A percentile compares a stretch with the other conserved stretches of the same genome.
phyloP scores from a whole-genome alignment of 257 asterid species.

The Nicotiana sylvestris region DNA sequence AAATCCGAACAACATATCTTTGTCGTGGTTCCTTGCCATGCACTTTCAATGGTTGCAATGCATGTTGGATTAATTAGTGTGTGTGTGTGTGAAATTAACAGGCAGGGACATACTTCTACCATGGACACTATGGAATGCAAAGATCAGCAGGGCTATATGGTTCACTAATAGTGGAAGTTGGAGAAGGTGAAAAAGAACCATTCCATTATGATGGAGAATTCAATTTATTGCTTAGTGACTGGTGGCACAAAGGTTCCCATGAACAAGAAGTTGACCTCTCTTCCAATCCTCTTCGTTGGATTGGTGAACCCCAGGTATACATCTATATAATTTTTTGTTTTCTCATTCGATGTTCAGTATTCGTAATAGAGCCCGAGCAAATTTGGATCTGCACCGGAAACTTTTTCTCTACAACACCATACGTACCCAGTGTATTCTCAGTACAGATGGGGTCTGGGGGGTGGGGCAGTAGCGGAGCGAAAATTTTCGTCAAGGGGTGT shows the following conservation, averaged over 20 bases:
- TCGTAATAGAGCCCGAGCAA: too few relatives aligned
- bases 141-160: constrained; percentile 86
- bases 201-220: constrained; percentile 71
- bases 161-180: constrained; percentile 62
- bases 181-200: constrained; percentile 53
- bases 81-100: constrained; percentile 3
- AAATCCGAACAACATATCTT: too few relatives aligned
- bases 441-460: too few relatives aligned
- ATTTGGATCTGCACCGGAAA: too few relatives aligned
- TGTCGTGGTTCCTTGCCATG: not conserved
- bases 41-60: not conserved
- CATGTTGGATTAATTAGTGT: not conserved
- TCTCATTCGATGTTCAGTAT: too few relatives aligned
- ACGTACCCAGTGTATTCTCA: too few relatives aligned
- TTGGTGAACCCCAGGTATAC: constrained; percentile 83
- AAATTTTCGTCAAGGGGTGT: too few relatives aligned
- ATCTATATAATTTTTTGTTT: too few relatives aligned
- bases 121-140: constrained; percentile 96
- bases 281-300: constrained; percentile 74
- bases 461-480: too few relatives aligned
- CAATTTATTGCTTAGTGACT: constrained; percentile 58
- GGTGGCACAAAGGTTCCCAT: constrained; percentile 74
- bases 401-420: too few relatives aligned
- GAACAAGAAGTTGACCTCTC: constrained; percentile 74
- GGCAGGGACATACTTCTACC: constrained; percentile 93